A percentile compares a stretch with the other conserved stretches of the same genome.
These are phyloP conservation scores for Tillandsia fasciculata DNA, from an alignment of 176 grass and related monocot species.

Conservation along the genomic window DNA sequence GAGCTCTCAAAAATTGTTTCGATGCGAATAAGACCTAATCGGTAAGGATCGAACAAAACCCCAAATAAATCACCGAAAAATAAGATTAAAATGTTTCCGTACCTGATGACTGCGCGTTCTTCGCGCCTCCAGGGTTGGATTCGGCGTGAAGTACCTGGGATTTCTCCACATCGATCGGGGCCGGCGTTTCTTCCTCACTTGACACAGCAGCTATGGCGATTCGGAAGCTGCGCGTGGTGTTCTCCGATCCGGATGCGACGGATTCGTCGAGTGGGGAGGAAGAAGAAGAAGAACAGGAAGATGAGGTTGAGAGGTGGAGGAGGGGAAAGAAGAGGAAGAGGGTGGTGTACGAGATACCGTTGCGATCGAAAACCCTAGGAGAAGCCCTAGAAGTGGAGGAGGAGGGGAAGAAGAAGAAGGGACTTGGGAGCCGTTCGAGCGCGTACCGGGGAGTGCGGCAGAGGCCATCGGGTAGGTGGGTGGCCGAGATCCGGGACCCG, in stretches of 20 bases:
- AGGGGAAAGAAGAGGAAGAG: constrained; percentile 22
- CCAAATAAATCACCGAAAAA: no score
- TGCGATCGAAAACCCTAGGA: neutral
- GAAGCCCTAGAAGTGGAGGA: neutral
- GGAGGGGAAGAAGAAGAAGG: neutral
- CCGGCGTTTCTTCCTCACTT: constrained; percentile 1
- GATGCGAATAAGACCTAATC: no score
- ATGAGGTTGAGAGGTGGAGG: constrained; percentile 10
- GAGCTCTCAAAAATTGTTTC: no score
- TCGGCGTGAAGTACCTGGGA: constrained; percentile 50
- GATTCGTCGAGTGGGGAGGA: constrained; percentile 37
- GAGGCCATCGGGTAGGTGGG: constrained; percentile 21
- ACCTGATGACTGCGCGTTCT: no score
- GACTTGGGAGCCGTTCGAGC: neutral
- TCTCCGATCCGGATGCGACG: constrained; percentile 40
- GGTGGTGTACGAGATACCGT: constrained; percentile 17
- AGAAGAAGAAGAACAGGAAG: neutral
- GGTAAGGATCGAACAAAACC: no score
- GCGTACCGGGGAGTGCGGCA: constrained; percentile 13
- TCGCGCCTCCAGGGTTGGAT: constrained; percentile 15
- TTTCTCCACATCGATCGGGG: constrained; percentile 34
- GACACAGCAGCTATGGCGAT: constrained; percentile 20
- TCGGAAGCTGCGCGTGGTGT: constrained; percentile 33
- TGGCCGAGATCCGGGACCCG: constrained; percentile 23
- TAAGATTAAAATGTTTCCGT: no score